A percentile compares a stretch with the other conserved stretches of the same genome.
Conservation (phyloP, 2,329 filamentous ascomycete species). For the Fusarium abutilonis region DNA sequence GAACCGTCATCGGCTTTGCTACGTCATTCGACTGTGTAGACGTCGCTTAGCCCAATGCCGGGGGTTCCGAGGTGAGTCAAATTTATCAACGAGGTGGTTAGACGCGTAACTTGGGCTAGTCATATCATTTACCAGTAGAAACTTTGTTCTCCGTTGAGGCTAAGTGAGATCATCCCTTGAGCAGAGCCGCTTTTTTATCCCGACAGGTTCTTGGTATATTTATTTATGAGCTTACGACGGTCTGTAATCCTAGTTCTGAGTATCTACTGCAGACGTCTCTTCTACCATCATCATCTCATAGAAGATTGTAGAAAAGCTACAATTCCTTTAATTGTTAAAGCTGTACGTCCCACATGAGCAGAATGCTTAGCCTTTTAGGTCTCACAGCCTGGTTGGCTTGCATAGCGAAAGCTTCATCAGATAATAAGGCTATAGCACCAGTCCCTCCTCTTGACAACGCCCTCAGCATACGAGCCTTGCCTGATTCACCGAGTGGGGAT, state of each 20-base stretch:
- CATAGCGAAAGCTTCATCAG: slow-evolving; percentile 4
- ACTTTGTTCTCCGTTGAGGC: not conserved
- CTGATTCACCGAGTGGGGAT: slow-evolving; percentile 19
- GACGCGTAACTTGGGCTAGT: not conserved
- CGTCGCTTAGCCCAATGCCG: slow-evolving; percentile 2
- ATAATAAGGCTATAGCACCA: not conserved
- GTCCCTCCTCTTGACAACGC: not conserved
- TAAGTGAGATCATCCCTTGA: not conserved
- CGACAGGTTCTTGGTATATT: not conserved
- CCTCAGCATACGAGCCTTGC: slow-evolving; percentile 8
- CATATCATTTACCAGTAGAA: not conserved
- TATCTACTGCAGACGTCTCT: not conserved
- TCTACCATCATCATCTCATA: not conserved
- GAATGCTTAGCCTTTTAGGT: slow-evolving; percentile 2
- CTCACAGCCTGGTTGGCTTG: slow-evolving; percentile 5
- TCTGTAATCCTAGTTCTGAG: not conserved
- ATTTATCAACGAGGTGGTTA: not conserved
- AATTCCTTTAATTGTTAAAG: too few relatives aligned
- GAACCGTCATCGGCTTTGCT: not conserved
- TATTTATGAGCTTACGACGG: not conserved
- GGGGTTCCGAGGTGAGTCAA: slow-evolving; percentile 9
- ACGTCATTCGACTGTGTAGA: not conserved
- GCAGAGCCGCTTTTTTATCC: not conserved
- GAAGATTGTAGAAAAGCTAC: too few relatives aligned
- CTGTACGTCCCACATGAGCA: not conserved